A percentile compares a stretch with the other conserved stretches of the same genome.
phyloP scores from a whole-genome alignment of 495 filamentous ascomycete species.

The Hyphodiscus hymeniophilus region DNA sequence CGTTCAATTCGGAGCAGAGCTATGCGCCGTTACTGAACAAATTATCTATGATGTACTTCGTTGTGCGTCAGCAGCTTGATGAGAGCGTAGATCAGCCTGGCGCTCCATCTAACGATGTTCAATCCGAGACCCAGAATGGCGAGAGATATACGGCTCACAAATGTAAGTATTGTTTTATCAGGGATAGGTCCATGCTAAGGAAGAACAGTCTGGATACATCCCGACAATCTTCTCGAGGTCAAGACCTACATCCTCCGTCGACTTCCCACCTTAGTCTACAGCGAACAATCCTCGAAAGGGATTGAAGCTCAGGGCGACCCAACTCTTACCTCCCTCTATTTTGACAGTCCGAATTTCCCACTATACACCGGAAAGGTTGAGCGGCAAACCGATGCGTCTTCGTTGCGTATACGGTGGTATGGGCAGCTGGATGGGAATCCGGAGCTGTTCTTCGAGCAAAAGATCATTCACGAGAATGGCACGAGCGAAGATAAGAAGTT shows the following conservation, averaged over 20 bases:
- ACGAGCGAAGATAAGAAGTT: constrained; percentile 70
- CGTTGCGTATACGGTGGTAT: constrained; percentile 84
- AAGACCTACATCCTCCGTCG: constrained; percentile 90
- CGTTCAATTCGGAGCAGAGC: constrained; percentile 87
- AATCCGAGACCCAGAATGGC: constrained; percentile 39
- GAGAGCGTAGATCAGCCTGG: constrained; percentile 25
- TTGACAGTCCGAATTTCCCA: constrained; percentile 77
- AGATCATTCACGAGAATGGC: constrained; percentile 68
- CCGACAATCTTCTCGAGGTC: constrained; percentile 89
- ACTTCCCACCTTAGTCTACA: constrained; percentile 87
- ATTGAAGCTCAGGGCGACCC: constrained; percentile 76
- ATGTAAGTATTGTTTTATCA: constrained; percentile 36
- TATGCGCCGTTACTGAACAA: constrained; percentile 85
- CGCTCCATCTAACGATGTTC: constrained; percentile 21
- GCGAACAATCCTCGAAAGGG: constrained; percentile 71
- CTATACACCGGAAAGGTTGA: constrained; percentile 82
- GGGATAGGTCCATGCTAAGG: constrained; percentile 8
- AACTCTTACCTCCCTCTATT: constrained; percentile 90
- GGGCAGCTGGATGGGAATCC: constrained; percentile 72
- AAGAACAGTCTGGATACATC: constrained; percentile 77
- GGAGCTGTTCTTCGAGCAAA: constrained; percentile 80
- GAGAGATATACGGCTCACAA: constrained; percentile 85
- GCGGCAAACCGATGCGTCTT: constrained; percentile 66
- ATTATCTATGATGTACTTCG: constrained; percentile 92
- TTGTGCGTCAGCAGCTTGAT: constrained; percentile 75